A percentile compares a stretch with the other conserved stretches of the same genome.
Evolutionary conservation across 2,329 filamentous ascomycete genomes (phyloP).

Genomic region (Aspergillus aculeatinus): DNA sequence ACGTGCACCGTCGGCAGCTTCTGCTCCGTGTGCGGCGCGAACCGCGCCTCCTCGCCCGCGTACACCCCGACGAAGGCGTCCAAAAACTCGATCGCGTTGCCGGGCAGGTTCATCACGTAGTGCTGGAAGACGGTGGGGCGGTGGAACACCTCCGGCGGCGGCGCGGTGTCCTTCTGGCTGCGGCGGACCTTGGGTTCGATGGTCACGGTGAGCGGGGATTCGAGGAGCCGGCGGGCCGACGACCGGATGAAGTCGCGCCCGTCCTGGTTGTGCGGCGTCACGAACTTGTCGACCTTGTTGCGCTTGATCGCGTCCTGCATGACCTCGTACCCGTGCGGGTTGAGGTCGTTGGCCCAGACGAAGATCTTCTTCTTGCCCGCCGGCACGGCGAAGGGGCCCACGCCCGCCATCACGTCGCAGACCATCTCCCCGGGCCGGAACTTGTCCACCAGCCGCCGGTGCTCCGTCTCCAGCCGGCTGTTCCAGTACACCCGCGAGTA

Average conservation of each 20-base stretch:
- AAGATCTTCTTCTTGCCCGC: slow-evolving; percentile 88
- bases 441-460: slow-evolving; percentile 71
- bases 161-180: slow-evolving; percentile 22
- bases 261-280: slow-evolving; percentile 77
- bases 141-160: slow-evolving; percentile 28
- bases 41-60: slow-evolving; percentile 65
- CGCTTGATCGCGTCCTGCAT: slow-evolving; percentile 67
- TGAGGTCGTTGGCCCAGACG: slow-evolving; percentile 96
- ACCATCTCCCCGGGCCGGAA: slow-evolving; percentile 86
- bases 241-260: slow-evolving; percentile 75
- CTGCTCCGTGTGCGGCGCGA: slow-evolving; percentile 58
- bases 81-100: slow-evolving; percentile 82
- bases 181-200: slow-evolving; percentile 49
- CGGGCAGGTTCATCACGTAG: slow-evolving; percentile 97
- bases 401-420: slow-evolving; percentile 95
- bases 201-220: slow-evolving; percentile 53
- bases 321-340: slow-evolving; percentile 78
- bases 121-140: slow-evolving; percentile 76
- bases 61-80: slow-evolving; percentile 77
- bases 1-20: slow-evolving; percentile 81
- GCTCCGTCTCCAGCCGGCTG: slow-evolving; percentile 83
- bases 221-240: slow-evolving; percentile 59
- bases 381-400: slow-evolving; percentile 91
- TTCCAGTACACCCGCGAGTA: slow-evolving; percentile 99
- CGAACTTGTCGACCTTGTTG: slow-evolving; percentile 79